Evolutionary conservation across 257 asterid genomes (phyloP).

Genomic region (Mitragyna speciosa): DNA sequence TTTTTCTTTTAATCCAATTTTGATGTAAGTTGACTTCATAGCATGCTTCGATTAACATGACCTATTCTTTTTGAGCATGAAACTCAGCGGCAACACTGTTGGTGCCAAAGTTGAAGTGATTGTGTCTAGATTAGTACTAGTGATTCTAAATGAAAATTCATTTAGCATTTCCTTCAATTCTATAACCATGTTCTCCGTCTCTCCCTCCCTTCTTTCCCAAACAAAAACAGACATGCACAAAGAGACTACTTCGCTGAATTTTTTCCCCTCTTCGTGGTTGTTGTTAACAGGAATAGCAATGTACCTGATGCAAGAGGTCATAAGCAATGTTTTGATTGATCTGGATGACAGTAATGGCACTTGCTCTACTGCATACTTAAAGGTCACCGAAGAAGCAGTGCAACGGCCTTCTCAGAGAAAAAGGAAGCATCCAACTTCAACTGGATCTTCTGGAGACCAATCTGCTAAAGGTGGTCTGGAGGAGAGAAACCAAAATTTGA

Average conservation of each 20-base stretch:
- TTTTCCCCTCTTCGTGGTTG: background rate
- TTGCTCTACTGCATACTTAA: conserved; percentile 32
- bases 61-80: background rate
- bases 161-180: background rate
- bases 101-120: conserved; percentile 1
- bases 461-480: conserved; percentile 40
- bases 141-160: background rate
- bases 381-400: conserved; percentile 36
- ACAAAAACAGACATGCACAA: background rate
- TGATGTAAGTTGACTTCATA: background rate
- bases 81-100: background rate
- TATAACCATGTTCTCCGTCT: background rate
- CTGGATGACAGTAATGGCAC: conserved; percentile 45
- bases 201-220: background rate
- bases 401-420: conserved; percentile 48
- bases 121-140: background rate
- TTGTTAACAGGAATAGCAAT: conserved; percentile 58
- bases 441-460: conserved; percentile 42
- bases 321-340: conserved; percentile 58
- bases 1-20: too few species aligned
- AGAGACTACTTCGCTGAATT: background rate
- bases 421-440: conserved; percentile 63
- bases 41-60: background rate
- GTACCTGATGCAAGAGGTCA: conserved; percentile 51
- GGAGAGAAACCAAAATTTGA: conserved; percentile 32